Percentiles rank a stretch among this genome's conserved stretches.
phyloP scores from a whole-genome alignment of 495 filamentous ascomycete genomes.

The Podospora pseudocomata region DNA sequence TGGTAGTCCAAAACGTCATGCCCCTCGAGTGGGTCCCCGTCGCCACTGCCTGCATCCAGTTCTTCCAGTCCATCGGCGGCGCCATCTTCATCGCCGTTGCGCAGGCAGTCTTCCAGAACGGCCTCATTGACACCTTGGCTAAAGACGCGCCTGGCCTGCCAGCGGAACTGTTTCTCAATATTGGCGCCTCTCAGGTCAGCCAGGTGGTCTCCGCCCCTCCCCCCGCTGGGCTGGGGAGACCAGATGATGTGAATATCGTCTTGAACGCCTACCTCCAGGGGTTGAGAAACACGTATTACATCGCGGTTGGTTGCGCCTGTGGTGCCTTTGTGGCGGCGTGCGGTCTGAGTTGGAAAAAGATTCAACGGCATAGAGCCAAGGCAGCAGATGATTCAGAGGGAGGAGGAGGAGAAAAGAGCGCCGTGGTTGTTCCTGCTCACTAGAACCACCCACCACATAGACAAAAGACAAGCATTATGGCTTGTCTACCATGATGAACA shows the following conservation, averaged over 20 bases:
- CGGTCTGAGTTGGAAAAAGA: conserved; percentile 46
- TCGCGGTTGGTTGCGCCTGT: conserved; percentile 40
- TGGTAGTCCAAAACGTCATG: conserved; percentile 54
- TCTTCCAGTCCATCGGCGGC: conserved; percentile 64
- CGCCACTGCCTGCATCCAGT: conserved; percentile 62
- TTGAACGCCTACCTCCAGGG: conserved; percentile 45
- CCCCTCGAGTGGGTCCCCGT: conserved; percentile 55
- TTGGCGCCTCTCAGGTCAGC: conserved; percentile 44
- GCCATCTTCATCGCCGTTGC: conserved; percentile 67
- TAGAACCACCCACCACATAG: not conserved
- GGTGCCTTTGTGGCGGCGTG: conserved; percentile 39
- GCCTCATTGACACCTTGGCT: conserved; percentile 41
- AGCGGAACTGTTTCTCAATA: conserved; percentile 38
- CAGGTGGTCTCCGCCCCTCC: conserved; percentile 31
- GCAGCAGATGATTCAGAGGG: not conserved
- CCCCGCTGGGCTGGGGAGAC: conserved; percentile 8
- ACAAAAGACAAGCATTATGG: not conserved
- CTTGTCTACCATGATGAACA: not conserved
- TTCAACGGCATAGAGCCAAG: conserved; percentile 32
- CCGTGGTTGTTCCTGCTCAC: not conserved
- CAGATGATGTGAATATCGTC: conserved; percentile 31
- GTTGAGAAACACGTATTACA: conserved; percentile 43
- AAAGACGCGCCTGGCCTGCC: conserved; percentile 32
- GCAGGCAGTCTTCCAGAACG: conserved; percentile 63
- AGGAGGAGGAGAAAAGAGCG: not conserved